Base-by-base conservation (phyloP, 176 grass and related monocot genomes). In the Rhynchospora pubera region DNA sequence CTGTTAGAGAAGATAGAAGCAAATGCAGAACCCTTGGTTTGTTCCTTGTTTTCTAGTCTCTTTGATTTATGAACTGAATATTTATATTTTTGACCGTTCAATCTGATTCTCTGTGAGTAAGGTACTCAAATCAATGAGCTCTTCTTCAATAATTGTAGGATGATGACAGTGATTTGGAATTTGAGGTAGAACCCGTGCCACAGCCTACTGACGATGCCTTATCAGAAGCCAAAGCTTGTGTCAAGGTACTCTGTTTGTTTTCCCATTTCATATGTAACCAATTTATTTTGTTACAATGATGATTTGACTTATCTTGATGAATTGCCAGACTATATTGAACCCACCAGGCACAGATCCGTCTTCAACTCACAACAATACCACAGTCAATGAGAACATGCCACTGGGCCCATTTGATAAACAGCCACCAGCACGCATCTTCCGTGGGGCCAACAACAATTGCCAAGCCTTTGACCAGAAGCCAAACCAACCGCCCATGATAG, bases 81-180 rank as follows among this genome's bases (percentile, higher is more conserved):
- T 73, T 53, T 39, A 23, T 53, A 32, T 30, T 24, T 57, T 56
- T 28, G n/a, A 16, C 72, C 23, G 56, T 77, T 77, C 50, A 56
- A 56, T 77, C 21, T 34, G 50, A 32, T 73, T 13, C 10, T 1
- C 28, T 85, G 23, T n/a, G n/a, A n/a, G n/a, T 71, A 71, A 26
- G 6, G 34, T 47, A 53, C 34, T 43, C 39, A 57, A 78, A 60
- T 68, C 47, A 48, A 43, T 23, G 50, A 56, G 18, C 73, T 64
- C 8, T 83, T 56, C 18, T 56, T 24, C 19, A 72, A 60, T 77
- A n/a, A 22, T 76, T 65, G 42, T 77, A 99, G 97, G 97, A 85
- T 58, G 92, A 95, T 89, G 97, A 95, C 50, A 99, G 97, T 80
- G 97, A 99, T 87, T 48, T 99, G 69, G 97, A 99, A 64, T 85